A percentile compares a stretch with the other conserved stretches of the same genome.
Evolutionary conservation across 352 stramenopile genomes (phyloP).

Genomic region (Phytophthora meadii): DNA sequence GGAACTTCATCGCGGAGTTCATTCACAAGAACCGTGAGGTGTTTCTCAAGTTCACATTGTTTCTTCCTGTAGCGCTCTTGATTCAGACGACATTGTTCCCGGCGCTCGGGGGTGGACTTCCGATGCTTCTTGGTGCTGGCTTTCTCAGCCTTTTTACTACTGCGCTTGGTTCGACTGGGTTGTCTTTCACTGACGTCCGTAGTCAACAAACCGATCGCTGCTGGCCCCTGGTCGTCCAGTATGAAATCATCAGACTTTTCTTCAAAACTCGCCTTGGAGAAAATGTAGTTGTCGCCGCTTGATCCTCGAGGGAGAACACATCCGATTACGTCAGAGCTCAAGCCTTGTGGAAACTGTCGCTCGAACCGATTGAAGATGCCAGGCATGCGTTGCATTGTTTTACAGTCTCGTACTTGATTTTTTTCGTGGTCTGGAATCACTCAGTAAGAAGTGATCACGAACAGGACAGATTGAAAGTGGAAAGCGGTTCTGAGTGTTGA

Average conservation of each 20-base stretch:
- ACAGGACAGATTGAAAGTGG: neutral
- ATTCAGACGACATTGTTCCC: constrained; percentile 1
- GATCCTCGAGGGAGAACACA: neutral
- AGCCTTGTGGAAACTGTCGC: neutral
- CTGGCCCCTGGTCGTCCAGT: neutral
- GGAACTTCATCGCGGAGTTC: neutral
- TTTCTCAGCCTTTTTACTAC: neutral
- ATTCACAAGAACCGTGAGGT: neutral
- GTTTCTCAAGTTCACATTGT: neutral
- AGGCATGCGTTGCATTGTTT: neutral
- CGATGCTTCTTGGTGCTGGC: neutral
- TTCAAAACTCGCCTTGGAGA: neutral
- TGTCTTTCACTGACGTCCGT: no score
- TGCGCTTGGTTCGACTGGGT: neutral
- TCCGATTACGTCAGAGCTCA: neutral
- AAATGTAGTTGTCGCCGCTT: neutral
- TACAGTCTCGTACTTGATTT: no score
- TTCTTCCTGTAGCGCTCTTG: constrained; percentile 8
- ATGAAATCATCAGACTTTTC: neutral
- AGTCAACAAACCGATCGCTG: neutral
- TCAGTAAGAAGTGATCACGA: neutral
- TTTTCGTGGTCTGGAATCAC: no score
- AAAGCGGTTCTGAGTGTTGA: no score
- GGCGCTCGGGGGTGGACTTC: neutral
- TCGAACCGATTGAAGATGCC: neutral